A percentile compares a stretch with the other conserved stretches of the same genome.
phyloP scores from a whole-genome alignment of 2,329 filamentous ascomycete genomes.

The Cercospora zeina region DNA sequence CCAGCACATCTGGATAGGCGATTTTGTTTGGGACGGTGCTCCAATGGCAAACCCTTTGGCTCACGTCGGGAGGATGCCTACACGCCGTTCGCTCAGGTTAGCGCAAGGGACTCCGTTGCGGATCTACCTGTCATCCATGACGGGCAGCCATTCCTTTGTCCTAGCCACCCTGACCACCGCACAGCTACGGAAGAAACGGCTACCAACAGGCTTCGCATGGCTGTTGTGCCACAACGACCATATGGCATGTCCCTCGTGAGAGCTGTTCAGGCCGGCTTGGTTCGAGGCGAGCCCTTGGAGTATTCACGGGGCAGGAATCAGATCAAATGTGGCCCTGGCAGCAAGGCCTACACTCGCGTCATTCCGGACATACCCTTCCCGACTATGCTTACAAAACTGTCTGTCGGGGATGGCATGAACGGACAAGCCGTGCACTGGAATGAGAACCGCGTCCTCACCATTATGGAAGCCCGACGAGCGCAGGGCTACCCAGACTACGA shows the following conservation, averaged over 20 bases:
- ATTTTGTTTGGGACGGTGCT: slow-evolving; percentile 57
- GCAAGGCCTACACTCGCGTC: slow-evolving; percentile 54
- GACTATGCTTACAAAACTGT: slow-evolving; percentile 61
- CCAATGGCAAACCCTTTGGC: slow-evolving; percentile 63
- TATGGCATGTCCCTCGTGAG: slow-evolving; percentile 37
- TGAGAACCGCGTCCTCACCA: slow-evolving; percentile 60
- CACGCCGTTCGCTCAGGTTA: slow-evolving; percentile 63
- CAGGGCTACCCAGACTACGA: slow-evolving; percentile 72
- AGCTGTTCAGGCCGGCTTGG: slow-evolving; percentile 33
- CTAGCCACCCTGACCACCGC: slow-evolving; percentile 68
- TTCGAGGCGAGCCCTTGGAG: slow-evolving; percentile 35
- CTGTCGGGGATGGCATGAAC: slow-evolving; percentile 56
- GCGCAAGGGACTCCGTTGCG: slow-evolving; percentile 54
- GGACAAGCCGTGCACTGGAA: slow-evolving; percentile 65
- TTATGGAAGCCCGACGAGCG: slow-evolving; percentile 67
- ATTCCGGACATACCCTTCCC: slow-evolving; percentile 56
- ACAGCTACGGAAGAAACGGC: slow-evolving; percentile 47
- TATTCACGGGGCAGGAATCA: slow-evolving; percentile 24
- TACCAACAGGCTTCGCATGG: slow-evolving; percentile 51
- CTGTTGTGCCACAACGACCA: slow-evolving; percentile 60
- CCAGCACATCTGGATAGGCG: slow-evolving; percentile 41
- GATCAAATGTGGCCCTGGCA: slow-evolving; percentile 24
- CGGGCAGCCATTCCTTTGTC: slow-evolving; percentile 61
- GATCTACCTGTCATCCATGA: slow-evolving; percentile 67
- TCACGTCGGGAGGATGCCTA: slow-evolving; percentile 48